These are phyloP conservation scores for Mycena latifolia DNA, from an alignment of 768 basidiomycete species.

Conservation along the genomic window DNA sequence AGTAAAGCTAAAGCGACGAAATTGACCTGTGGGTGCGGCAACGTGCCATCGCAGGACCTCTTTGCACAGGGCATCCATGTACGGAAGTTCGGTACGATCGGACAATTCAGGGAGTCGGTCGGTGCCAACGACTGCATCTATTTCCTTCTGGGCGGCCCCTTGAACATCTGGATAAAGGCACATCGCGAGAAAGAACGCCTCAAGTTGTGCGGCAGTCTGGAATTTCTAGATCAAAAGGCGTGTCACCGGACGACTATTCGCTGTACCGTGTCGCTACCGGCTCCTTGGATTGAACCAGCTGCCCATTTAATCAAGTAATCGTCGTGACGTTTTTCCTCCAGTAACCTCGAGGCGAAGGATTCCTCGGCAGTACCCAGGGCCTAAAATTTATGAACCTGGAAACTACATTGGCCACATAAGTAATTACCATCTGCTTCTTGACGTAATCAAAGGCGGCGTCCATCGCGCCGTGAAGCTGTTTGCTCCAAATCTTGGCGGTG, in stretches of 20 bases:
- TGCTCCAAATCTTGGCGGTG: slow-evolving; percentile 10
- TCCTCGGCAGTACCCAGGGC: slow-evolving; percentile 8
- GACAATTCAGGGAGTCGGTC: slow-evolving; percentile 38
- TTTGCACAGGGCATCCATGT: slow-evolving; percentile 37
- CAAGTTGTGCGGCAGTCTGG: slow-evolving; percentile 10
- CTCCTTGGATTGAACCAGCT: slow-evolving; percentile 22
- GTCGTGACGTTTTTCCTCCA: slow-evolving; percentile 9
- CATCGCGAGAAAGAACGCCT: slow-evolving; percentile 34
- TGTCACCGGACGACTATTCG: background rate
- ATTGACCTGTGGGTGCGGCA: slow-evolving; percentile 33
- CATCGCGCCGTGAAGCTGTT: slow-evolving; percentile 7
- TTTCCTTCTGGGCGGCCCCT: slow-evolving; percentile 46
- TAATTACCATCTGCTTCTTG: slow-evolving; percentile 10
- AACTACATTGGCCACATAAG: background rate
- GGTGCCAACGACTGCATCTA: slow-evolving; percentile 49
- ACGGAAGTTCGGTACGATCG: slow-evolving; percentile 35
- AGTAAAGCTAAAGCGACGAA: background rate
- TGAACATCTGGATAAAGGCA: slow-evolving; percentile 48
- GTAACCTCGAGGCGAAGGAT: slow-evolving; percentile 16
- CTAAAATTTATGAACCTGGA: slow-evolving; percentile 12
- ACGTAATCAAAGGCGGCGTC: slow-evolving; percentile 1
- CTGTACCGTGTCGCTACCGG: slow-evolving; percentile 26
- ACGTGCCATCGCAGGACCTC: slow-evolving; percentile 38
- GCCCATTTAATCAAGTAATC: slow-evolving; percentile 27
- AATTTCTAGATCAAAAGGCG: background rate